Evolutionary conservation across 108 stramenopile species (phyloP), one percentile per base, ranked within the genome.

Genomic region (Nannochloropsis gaditana): DNA sequence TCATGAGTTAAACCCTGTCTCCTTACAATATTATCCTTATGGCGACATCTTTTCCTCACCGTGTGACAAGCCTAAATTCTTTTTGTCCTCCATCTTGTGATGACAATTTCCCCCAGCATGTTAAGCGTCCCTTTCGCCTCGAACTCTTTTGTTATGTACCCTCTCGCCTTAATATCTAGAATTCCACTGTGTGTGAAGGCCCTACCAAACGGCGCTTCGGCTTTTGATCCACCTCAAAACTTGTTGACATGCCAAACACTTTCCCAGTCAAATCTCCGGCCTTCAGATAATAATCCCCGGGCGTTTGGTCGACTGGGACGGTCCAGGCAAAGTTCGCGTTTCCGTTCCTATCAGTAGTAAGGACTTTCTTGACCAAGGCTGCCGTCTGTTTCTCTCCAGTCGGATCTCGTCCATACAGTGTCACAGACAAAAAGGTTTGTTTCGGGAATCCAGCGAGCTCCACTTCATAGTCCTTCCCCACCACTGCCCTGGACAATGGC

Each of bases 391-490:
- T 73, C 19, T 73, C 59, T n/a, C 59, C 59, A 15, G 59, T 73
- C 59, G 59, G 19, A n/a, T 73, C 59, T 73, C 59, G 59, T 8
- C 59, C 59, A n/a, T n/a, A 73, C 19, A 73, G 59, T n/a, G 59
- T n/a, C 19, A 73, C 59, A n/a, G 59, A 73, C 59, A 73, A 73
- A 1, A 73, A 73, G 59, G n/a, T n/a, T 73, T n/a, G 19, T 73
- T 15, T n/a, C 2, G 59, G 59, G 6, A 73, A 73, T n/a, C 59
- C 59, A 73, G 59, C 59, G 2, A 73, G 59, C 59, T 73, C 59
- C 59, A 73, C 59, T n/a, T 73, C n/a, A 73, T 73, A 73, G 19
- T 73, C 59, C 59, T 73, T 73, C 59, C 59, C 59, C 59, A n/a
- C 59, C 8, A 73, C 59, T n/a, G 59, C 59, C 19, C 59, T 15